These are phyloP conservation scores for Apostasia shenzhenica DNA, from an alignment of 106 monocot genomes.

Conservation along the genomic window DNA sequence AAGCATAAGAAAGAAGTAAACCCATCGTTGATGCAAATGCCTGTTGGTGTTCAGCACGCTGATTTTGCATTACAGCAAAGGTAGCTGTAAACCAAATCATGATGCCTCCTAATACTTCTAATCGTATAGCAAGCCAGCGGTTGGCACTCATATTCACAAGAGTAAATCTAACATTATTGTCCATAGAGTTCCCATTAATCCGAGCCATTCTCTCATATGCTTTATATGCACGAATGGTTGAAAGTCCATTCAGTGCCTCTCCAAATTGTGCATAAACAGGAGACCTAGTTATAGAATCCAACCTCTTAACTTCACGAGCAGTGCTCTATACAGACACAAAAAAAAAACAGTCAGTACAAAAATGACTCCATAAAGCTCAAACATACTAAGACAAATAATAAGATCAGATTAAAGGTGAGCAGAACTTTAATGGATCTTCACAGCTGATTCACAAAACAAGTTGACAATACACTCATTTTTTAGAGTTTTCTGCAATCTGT, in stretches of 20 bases:
- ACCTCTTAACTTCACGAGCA: constrained; percentile 87
- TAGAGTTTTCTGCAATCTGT: too few species aligned
- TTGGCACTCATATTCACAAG: constrained; percentile 90
- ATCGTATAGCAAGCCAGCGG: constrained; percentile 88
- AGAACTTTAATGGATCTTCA: neutral
- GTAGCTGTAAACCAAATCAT: constrained; percentile 97
- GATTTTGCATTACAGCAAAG: constrained; percentile 97
- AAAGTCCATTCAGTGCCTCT: constrained; percentile 94
- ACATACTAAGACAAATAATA: neutral
- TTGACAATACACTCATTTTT: too few species aligned
- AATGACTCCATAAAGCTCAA: neutral
- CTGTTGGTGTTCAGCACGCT: constrained; percentile 71
- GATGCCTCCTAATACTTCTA: constrained; percentile 85
- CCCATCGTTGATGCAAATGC: constrained; percentile 99
- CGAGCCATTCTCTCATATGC: constrained; percentile 95
- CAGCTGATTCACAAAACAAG: neutral
- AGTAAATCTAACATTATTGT: constrained; percentile 93
- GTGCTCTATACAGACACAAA: constrained; percentile 50
- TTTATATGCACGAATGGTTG: constrained; percentile 96
- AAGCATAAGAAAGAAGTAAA: constrained; percentile 85
- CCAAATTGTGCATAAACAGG: constrained; percentile 99
- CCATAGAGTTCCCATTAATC: constrained; percentile 96
- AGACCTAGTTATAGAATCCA: constrained; percentile 97
- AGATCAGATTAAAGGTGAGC: neutral
- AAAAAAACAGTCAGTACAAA: neutral